Evolutionary conservation across 1,284 basidiomycete species (phyloP), one percentile per base, ranked within the genome.

Genomic region (Fomitopsis schrenkii): DNA sequence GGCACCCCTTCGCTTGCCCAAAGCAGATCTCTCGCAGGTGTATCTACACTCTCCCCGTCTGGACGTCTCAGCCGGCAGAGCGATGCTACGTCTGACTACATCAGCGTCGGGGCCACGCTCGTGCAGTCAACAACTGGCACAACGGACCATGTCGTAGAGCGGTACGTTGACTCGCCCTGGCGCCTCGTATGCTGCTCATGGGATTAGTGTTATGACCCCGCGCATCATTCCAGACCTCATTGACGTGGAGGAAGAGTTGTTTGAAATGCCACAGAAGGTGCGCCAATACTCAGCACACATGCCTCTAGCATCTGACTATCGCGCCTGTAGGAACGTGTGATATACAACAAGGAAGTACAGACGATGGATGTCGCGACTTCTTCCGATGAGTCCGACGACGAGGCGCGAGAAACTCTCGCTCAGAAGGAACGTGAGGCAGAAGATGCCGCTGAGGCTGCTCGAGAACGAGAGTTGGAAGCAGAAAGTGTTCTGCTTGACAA

Each of bases 291-390:
- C 52, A 59, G 48, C 5, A 58, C 62, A 30, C n/a, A 15, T 48
- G 33, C 57, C 42, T 6, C 57, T 40, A 55, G 19, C 42, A 6
- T 33, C 44, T 40, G 5, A 19, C 26, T 15, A 60, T 22, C 45
- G 17, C 54, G 9, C 1, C 6, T 56, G 38, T 67, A 93, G 88
- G 90, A 94, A 74, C 85, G 88, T n/a, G 89, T 97, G 28, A 89
- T 92, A 55, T 98, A 97, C 71, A 96, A 95, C 66, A 97, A 97
- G 75, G 91, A 95, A 67, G 90, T 97, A 2, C 96, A 98, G 74
- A 97, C 95, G 0, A 82, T 87, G 35, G 80, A 84, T n/a, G 70
- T 87, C 61, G 79, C 76, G 76, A 67, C 73, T 48, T 65, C 80
- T 35, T 68, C 81, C 46, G 63, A 73, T 62, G 68, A 84, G 67